phyloP scores from a whole-genome alignment of 1,139 yeast genomes.

The Yamadazyma atmosphaerica region DNA sequence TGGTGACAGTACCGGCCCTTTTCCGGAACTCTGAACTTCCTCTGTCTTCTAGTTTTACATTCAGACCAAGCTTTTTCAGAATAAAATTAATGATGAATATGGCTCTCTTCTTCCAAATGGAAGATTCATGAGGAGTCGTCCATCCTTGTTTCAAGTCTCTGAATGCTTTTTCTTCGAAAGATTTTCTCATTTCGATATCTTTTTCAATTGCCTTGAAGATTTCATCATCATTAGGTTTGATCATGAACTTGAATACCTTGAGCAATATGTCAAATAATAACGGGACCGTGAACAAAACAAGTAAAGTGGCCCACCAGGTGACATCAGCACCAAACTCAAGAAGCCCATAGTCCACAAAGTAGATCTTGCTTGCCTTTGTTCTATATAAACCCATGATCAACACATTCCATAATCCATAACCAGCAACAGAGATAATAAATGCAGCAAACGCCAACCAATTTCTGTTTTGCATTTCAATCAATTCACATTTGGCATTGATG shows the following conservation, averaged over 20 bases:
- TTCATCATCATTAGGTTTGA: slow-evolving; percentile 75
- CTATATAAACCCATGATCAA: slow-evolving; percentile 70
- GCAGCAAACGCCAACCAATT: slow-evolving; percentile 73
- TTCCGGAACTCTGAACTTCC: slow-evolving; percentile 41
- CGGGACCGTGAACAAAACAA: slow-evolving; percentile 58
- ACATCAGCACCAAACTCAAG: slow-evolving; percentile 74
- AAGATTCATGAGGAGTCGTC: slow-evolving; percentile 56
- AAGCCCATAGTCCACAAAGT: slow-evolving; percentile 71
- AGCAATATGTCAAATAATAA: slow-evolving; percentile 64
- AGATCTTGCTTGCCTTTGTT: slow-evolving; percentile 59
- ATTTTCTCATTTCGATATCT: slow-evolving; percentile 62
- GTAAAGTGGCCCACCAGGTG: slow-evolving; percentile 82
- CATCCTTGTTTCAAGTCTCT: slow-evolving; percentile 79
- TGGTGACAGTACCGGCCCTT: slow-evolving; percentile 52
- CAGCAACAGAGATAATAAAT: slow-evolving; percentile 72
- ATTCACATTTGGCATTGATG: slow-evolving; percentile 75
- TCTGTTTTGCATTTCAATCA: slow-evolving; percentile 82
- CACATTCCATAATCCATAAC: slow-evolving; percentile 87
- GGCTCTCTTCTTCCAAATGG: slow-evolving; percentile 18
- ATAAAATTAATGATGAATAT: slow-evolving; percentile 7
- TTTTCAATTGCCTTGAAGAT: slow-evolving; percentile 76
- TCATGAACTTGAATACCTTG: slow-evolving; percentile 55
- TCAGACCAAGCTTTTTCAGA: slow-evolving; percentile 7
- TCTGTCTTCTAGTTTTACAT: slow-evolving; percentile 11
- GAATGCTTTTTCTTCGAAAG: slow-evolving; percentile 72